phyloP scores from a whole-genome alignment of 169 alveolate genomes.

The Plasmodium cynomolgi region DNA sequence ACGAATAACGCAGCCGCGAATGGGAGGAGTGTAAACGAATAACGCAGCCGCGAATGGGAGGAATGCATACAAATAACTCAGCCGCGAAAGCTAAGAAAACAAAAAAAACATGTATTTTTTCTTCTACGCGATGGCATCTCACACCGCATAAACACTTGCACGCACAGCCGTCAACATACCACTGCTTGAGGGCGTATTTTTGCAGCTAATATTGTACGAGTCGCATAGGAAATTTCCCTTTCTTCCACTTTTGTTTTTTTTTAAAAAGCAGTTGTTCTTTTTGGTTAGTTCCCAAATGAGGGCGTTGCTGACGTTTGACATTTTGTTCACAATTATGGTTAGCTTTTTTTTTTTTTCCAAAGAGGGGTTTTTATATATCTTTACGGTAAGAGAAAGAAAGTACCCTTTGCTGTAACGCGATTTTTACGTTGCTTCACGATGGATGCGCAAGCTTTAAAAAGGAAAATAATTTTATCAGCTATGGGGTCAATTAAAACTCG shows the following conservation, averaged over 20 bases:
- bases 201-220: slow-evolving; percentile 32
- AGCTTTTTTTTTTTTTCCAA: not conserved
- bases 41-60: too few relatives aligned
- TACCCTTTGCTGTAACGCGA: not conserved
- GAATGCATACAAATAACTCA: too few relatives aligned
- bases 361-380: not conserved
- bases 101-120: not conserved
- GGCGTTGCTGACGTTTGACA: slow-evolving; percentile 46
- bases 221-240: slow-evolving; percentile 46
- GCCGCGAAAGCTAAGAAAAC: not conserved
- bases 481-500: too few relatives aligned
- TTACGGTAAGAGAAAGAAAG: not conserved
- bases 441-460: not conserved
- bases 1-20: not conserved
- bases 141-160: not conserved
- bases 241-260: slow-evolving; percentile 31
- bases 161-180: slow-evolving; percentile 15
- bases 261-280: slow-evolving; percentile 51
- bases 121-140: too few relatives aligned
- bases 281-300: slow-evolving; percentile 69
- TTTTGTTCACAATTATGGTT: slow-evolving; percentile 15
- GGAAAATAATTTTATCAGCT: not conserved
- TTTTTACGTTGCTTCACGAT: not conserved
- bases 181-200: slow-evolving; percentile 41
- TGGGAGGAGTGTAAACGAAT: not conserved